A percentile compares a stretch with the other conserved stretches of the same genome.
These are phyloP conservation scores for Fusarium gaditjirri DNA, from an alignment of 2,329 filamentous ascomycete genomes.

Conservation along the genomic window DNA sequence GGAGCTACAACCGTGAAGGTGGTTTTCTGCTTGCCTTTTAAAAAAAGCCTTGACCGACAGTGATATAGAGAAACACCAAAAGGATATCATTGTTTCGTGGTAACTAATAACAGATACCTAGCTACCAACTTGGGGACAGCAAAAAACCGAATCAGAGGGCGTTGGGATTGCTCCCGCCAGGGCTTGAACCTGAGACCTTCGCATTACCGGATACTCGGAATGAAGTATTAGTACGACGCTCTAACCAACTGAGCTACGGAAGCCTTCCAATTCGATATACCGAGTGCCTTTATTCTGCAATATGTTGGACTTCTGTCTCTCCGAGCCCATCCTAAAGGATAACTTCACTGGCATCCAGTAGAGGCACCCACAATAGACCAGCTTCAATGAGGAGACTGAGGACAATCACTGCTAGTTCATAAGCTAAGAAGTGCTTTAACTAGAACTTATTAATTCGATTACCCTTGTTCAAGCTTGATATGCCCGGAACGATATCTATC, in stretches of 20 bases:
- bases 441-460: background rate
- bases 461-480: background rate
- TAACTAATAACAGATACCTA: background rate
- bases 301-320: fast-evolving
- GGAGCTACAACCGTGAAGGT: background rate
- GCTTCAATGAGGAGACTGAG: background rate
- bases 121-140: fast-evolving
- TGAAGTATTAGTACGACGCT: slow-evolving; percentile 47
- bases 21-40: background rate
- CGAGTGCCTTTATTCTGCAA: fast-evolving
- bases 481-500: background rate
- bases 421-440: background rate
- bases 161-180: slow-evolving; percentile 45
- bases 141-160: slow-evolving; percentile 36
- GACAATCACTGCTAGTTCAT: slow-evolving; percentile 8
- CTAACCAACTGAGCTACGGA: slow-evolving; percentile 48
- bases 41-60: background rate
- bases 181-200: slow-evolving; percentile 49
- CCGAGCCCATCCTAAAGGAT: background rate
- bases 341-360: background rate
- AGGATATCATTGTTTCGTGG: background rate
- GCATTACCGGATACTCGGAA: slow-evolving; percentile 41
- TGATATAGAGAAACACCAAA: background rate
- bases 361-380: background rate
- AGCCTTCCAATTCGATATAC: slow-evolving; percentile 38